Base-by-base conservation (phyloP, 179 eudicot genomes). In the Dionaea muscipula region DNA sequence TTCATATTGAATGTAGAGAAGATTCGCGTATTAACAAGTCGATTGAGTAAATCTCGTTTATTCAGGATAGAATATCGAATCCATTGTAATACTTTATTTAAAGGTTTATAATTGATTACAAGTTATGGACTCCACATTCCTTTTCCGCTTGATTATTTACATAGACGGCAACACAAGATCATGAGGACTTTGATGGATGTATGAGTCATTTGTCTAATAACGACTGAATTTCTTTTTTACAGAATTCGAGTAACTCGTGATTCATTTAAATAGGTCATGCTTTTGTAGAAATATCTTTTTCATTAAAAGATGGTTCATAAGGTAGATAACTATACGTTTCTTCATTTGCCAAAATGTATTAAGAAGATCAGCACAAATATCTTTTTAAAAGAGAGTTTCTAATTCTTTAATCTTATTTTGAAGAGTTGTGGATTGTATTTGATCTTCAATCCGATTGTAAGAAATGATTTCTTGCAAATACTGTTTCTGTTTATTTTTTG, bases 1-100 rank as follows among this genome's bases (percentile, higher is more conserved):
- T 38, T 56, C 56, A 53, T 53, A 21, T 21, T 27, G 17, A 53
- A 53, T 17, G 28, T 50, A 13, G 4, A 13, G 12, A 39, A 46
- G 2, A n/a, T 19, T 4, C 8, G 6, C 3, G 22, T 10, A 13
- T 16, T 22, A 46, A 12, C 16, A 3, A 16, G 12, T n/a, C 1
- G 2, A 2, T 26, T 13, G 7, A 51, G 9, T 3, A 26, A 26
- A 26, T 31, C 38, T 5, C 39, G 7, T 8, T 51, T 2, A 18
- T 51, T 51, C 5, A 38, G 55, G 1, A 51, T 15, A 1, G 39
- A 38, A 51, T 51, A 51, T 26, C 22, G 16, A 18, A 41, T 46
- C 50, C 50, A 22, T 19, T 19, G 17, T 5, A 46, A 21, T 2
- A 46, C 24, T 46, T 46, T 13, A 2, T 19, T 46, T 46, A 46